phyloP scores from a whole-genome alignment of 176 grass and related monocot genomes.

The Aegilops speltoides region DNA sequence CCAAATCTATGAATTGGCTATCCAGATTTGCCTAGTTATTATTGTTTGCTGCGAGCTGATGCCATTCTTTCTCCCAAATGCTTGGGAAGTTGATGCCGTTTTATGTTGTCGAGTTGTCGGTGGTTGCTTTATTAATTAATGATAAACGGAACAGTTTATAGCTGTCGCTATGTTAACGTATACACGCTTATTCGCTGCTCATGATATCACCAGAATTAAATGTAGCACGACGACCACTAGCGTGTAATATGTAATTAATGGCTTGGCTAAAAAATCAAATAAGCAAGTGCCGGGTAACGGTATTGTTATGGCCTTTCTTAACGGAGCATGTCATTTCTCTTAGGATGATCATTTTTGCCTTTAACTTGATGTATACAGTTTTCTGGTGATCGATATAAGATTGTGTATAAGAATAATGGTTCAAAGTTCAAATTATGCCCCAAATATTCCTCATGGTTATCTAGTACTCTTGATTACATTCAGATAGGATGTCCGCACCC shows the following conservation, averaged over 20 bases:
- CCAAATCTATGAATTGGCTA: not conserved
- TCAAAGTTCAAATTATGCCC: not conserved
- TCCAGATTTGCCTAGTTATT: not conserved
- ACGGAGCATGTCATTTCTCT: not conserved
- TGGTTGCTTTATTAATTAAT: conserved; percentile 3
- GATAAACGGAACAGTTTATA: not conserved
- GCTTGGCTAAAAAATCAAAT: not conserved
- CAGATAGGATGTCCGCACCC: not conserved
- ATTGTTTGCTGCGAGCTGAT: not conserved
- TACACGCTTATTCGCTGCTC: not conserved
- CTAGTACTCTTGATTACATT: not conserved
- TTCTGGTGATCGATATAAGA: not conserved
- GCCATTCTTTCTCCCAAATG: not conserved
- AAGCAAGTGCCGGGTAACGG: not conserved
- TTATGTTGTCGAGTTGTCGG: not conserved
- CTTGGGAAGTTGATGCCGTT: not conserved
- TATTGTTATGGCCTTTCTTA: not conserved
- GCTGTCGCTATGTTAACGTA: not conserved
- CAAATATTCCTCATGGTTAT: not conserved
- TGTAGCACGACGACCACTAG: not conserved
- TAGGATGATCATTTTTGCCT: not conserved
- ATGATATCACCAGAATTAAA: not conserved
- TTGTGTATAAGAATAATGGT: not conserved
- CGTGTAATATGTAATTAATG: not conserved
- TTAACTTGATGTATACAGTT: not conserved